phyloP scores from a whole-genome alignment of 768 basidiomycete species.

The Boletus sensibilis region DNA sequence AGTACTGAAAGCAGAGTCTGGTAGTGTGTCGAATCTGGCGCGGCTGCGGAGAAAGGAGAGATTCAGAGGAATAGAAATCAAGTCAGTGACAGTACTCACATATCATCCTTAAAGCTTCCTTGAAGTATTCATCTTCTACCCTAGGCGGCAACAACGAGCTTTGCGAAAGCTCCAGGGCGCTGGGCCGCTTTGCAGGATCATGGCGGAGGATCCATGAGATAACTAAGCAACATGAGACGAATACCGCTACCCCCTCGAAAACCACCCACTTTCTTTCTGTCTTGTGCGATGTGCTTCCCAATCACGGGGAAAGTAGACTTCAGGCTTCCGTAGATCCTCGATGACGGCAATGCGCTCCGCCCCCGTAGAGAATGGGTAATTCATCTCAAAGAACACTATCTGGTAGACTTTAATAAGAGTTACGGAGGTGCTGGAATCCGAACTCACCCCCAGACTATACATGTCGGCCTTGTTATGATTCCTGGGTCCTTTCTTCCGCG shows the following conservation, averaged over 20 bases:
- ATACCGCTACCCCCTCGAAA: not conserved
- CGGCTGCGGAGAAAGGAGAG: conserved; percentile 42
- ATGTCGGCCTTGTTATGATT: conserved; percentile 91
- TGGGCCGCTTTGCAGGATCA: conserved; percentile 74
- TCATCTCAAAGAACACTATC: conserved; percentile 99
- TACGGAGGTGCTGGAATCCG: not conserved
- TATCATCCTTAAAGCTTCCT: conserved; percentile 73
- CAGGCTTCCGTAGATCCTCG: conserved; percentile 69
- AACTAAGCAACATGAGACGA: conserved; percentile 42
- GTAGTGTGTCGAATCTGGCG: conserved; percentile 79
- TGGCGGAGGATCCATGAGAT: conserved; percentile 82
- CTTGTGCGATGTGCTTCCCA: conserved; percentile 65
- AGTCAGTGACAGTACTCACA: conserved; percentile 40
- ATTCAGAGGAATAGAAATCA: not conserved
- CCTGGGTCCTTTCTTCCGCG: conserved; percentile 56
- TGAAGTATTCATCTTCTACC: conserved; percentile 85
- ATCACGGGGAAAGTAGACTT: conserved; percentile 69
- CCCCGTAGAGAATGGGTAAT: conserved; percentile 76
- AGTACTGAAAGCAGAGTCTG: conserved; percentile 74
- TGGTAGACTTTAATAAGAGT: conserved; percentile 28
- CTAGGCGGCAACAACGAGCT: conserved; percentile 73
- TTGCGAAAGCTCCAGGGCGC: conserved; percentile 79
- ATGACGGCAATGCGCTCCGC: conserved; percentile 84
- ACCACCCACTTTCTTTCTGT: conserved; percentile 65
- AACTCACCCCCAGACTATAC: conserved; percentile 85